Base-by-base conservation (phyloP, 139 green algal species). In the Coelastrella sp. region DNA sequence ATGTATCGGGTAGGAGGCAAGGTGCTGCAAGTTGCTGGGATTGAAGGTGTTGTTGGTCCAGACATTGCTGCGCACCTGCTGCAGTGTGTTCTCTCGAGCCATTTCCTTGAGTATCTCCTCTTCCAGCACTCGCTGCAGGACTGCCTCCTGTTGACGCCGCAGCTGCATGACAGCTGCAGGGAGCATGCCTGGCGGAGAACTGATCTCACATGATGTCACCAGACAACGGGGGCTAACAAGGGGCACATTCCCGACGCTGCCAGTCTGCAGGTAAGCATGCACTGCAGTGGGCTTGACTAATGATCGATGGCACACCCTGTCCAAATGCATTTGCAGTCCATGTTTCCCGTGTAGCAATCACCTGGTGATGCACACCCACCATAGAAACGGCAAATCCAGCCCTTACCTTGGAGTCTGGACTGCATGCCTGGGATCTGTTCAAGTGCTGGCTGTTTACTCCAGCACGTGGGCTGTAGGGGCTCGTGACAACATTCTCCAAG, bases 31-130 rank as follows among this genome's bases (percentile, higher is more conserved):
- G 35, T 49, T 49, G 1, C 35, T 49, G 35, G 35, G 35, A 49
- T 49, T 49, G 35, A 49, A 49, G 3, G 35, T 49, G 35, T 49
- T 49, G 35, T 49, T 49, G 35, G 35, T 49, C 1, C 35, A 49
- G 35, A 3, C 35, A 49, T 49, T 49, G 35, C 35, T 49, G 35
- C 17, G 60, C 35, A 94, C 91, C 82, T 35, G 27, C 49, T 90
- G 78, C 78, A 95, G 91, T 85, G 90, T 79, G 63, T 91, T 84
- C 90, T 95, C 93, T 4, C 93, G 84, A 12, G 81, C 70, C 72
- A 91, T 91, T 72, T 88, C 83, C 57, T 87, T 61, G 7, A 92
- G 86, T 11, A 85, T 88, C 87, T 93, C 81, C 87, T 91, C 91
- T 82, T 93, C 91, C 66, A 93, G 57, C 19, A 81, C 73, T 7